phyloP scores from a whole-genome alignment of 129 eudicot genomes.

The Tagetes patula region DNA sequence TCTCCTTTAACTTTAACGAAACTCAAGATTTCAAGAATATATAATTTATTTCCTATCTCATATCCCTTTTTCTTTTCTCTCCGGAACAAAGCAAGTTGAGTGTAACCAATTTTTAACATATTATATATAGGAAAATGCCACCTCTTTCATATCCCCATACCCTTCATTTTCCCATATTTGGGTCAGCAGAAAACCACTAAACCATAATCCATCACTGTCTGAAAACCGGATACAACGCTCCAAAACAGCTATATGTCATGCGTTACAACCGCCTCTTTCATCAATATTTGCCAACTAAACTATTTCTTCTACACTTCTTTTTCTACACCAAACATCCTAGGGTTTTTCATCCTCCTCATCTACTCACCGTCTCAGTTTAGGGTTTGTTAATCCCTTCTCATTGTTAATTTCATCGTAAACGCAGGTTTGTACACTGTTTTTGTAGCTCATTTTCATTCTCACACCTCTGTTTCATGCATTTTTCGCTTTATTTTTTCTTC shows the following conservation, averaged over 20 bases:
- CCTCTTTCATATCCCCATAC: conserved; percentile 4
- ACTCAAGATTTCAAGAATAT: too few species aligned
- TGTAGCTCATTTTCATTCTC: background rate
- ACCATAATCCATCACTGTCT: conserved; percentile 20
- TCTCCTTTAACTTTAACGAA: too few species aligned
- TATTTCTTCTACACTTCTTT: background rate
- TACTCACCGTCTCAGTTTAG: background rate
- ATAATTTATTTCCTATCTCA: too few species aligned
- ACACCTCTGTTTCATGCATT: background rate
- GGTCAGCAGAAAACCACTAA: conserved; percentile 14
- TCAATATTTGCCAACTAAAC: background rate
- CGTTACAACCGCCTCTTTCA: conserved; percentile 3
- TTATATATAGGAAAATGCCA: background rate
- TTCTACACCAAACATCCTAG: background rate
- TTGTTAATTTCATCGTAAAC: conserved; percentile 3
- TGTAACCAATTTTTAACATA: too few species aligned
- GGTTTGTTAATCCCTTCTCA: background rate
- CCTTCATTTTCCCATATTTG: background rate
- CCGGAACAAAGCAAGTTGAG: too few species aligned
- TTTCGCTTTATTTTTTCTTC: background rate
- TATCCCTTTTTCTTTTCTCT: too few species aligned
- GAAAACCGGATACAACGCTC: conserved; percentile 21
- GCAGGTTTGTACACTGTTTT: background rate
- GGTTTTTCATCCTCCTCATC: conserved; percentile 3
- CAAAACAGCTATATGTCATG: conserved; percentile 2